These are phyloP conservation scores for Gastrolobium bilobum DNA, from an alignment of 306 rosid species.

Conservation along the genomic window DNA sequence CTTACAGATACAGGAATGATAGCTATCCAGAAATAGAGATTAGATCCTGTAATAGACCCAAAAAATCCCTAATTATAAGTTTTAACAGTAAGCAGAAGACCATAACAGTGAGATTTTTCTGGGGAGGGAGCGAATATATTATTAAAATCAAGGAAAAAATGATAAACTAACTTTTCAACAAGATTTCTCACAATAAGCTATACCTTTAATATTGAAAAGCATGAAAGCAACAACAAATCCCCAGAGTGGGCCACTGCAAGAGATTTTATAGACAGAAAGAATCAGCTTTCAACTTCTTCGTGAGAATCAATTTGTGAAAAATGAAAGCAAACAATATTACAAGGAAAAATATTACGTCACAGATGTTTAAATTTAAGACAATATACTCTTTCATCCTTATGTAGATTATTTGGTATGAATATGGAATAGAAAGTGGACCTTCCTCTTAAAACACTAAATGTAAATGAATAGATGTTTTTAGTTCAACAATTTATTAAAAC, in stretches of 20 bases:
- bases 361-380: slow-evolving; percentile 12
- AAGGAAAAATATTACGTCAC: not conserved
- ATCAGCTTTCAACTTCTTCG: slow-evolving; percentile 45
- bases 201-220: slow-evolving; percentile 96
- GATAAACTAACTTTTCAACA: slow-evolving; percentile 2
- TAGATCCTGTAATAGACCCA: slow-evolving; percentile 74
- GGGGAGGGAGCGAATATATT: not conserved
- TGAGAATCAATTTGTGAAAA: slow-evolving; percentile 34
- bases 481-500: slow-evolving; percentile 5
- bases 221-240: slow-evolving; percentile 96
- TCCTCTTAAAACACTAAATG: slow-evolving; percentile 8
- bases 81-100: slow-evolving; percentile 40
- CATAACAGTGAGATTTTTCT: not conserved
- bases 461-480: not conserved
- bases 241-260: slow-evolving; percentile 89
- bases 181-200: slow-evolving; percentile 27
- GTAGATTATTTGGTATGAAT: slow-evolving; percentile 22
- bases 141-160: slow-evolving; percentile 25
- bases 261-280: slow-evolving; percentile 48
- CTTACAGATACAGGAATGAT: slow-evolving; percentile 86
- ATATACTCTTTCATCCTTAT: slow-evolving; percentile 30
- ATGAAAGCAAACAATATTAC: slow-evolving; percentile 36
- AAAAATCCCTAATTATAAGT: slow-evolving; percentile 31
- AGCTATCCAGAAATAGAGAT: slow-evolving; percentile 98
- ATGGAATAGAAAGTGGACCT: slow-evolving; percentile 5